Base-by-base conservation (phyloP, 306 rosid species). In the Cucurbita pepo region DNA sequence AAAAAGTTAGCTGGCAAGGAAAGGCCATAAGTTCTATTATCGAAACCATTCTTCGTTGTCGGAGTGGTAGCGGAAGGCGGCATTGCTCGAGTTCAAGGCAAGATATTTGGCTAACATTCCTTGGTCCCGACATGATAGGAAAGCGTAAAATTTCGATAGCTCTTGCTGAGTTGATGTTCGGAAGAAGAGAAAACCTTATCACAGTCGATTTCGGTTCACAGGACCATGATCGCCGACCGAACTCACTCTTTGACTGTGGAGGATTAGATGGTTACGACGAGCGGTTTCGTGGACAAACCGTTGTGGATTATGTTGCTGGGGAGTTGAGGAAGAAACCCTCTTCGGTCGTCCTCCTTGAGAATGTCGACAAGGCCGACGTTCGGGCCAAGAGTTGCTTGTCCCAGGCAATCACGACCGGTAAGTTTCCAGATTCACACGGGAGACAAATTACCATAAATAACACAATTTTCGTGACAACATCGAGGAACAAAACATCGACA, bases 121-220 rank as follows among this genome's bases (percentile, higher is more conserved):
- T 83, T 59, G 99, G 99, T 60, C 96, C 87, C 5, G 99, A 95
- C 81, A 85, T 74, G 75, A 60, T 91, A 48, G 99, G 97, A 44
- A 91, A 95, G 84, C 85, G 78, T 80, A 91, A 82, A 84, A 75
- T 91, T 75, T 90, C 89, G 69, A 44, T 77, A 63, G 88, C 91
- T 56, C 95, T 95, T 45, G 86, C 95, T 1, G 96, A 91, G 79
- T 41, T 55, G 45, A 56, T 94, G 76, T 82, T 80, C 79, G 90
- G 91, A 59, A 77, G 81, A 61, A 56, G 65, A 48, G 89, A 88
- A 69, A 82, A 82, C 78, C 56, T 95, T 44, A 85, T 91, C 69
- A 76, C 85, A 52, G 85, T 89, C 69, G 95, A 91, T 75, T 83
- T 94, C 80, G 79, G 82, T 71, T 81, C 75, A 22, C 82, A 69